A percentile compares a stretch with the other conserved stretches of the same genome.
Conservation (phyloP, 306 rosid genomes). For the Pachyrhizus erosus region DNA sequence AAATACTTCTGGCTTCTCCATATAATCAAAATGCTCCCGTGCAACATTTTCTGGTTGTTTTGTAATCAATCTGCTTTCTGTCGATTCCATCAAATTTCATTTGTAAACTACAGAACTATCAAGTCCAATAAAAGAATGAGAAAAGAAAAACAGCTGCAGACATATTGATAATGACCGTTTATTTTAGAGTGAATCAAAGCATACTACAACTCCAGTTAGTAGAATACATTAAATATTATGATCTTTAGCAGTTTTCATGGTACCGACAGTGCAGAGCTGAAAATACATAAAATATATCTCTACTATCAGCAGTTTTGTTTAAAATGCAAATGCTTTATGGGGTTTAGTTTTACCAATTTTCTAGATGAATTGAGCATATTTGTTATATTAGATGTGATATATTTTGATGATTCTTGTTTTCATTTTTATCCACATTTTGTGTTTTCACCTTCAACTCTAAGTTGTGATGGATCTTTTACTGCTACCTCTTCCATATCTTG, state of each 20-base stretch:
- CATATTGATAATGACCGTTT: not conserved
- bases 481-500: not conserved
- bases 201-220: not conserved
- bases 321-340: not conserved
- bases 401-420: slow-evolving; percentile 8
- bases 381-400: not conserved
- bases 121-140: not conserved
- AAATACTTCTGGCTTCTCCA: slow-evolving; percentile 9
- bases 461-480: slow-evolving; percentile 19
- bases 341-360: not conserved
- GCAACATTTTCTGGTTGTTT: not conserved
- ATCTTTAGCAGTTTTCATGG: not conserved
- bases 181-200: slow-evolving; percentile 2
- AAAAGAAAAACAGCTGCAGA: slow-evolving; percentile 1
- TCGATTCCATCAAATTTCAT: not conserved
- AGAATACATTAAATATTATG: not conserved
- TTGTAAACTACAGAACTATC: not conserved
- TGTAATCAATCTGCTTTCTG: not conserved
- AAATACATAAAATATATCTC: not conserved
- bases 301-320: not conserved
- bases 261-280: slow-evolving; percentile 5
- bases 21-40: slow-evolving; percentile 7
- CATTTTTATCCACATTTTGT: slow-evolving; percentile 8
- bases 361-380: not conserved
- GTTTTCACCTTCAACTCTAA: slow-evolving; percentile 14